These are phyloP conservation scores for Rhodotorula sp. DNA, from an alignment of 1,284 basidiomycete species.

Conservation along the genomic window DNA sequence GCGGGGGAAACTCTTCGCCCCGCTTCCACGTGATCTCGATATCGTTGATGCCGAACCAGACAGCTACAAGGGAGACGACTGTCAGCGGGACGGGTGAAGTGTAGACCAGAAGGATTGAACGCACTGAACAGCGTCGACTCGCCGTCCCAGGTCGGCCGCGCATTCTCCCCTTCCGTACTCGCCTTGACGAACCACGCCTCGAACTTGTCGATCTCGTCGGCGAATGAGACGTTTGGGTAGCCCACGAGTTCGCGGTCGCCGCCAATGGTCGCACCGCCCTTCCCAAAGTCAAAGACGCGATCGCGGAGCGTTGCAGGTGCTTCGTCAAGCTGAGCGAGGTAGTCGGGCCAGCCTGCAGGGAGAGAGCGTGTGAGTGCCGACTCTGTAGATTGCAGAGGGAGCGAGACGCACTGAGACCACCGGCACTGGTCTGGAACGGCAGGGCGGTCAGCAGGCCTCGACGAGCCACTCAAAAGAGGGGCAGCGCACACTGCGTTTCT, in stretches of 20 bases:
- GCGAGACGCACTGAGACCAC: neutral
- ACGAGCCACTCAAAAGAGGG: neutral
- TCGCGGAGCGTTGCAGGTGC: neutral
- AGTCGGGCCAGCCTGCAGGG: neutral
- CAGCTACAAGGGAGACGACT: neutral
- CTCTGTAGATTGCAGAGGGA: neutral
- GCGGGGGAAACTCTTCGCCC: neutral
- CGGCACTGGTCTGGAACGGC: neutral
- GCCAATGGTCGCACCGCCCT: conserved; percentile 2
- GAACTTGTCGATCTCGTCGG: conserved; percentile 1
- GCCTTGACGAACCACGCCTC: neutral
- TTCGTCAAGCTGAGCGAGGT: neutral
- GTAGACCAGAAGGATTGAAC: neutral
- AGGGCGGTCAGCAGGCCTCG: too few relatives aligned
- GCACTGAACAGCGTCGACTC: conserved; percentile 14
- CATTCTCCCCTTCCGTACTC: neutral
- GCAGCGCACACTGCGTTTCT: neutral
- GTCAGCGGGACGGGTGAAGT: neutral
- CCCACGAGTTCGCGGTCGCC: neutral
- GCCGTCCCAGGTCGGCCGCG: neutral
- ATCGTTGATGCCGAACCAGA: conserved; percentile 20
- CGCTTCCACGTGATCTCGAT: conserved; percentile 9
- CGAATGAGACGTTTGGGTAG: neutral
- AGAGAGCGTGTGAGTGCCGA: neutral
- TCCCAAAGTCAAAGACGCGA: neutral